Percentiles rank a stretch among this genome's conserved stretches.
Evolutionary conservation across 495 filamentous ascomycete genomes (phyloP).

Genomic region (Gamarada debralockiae): DNA sequence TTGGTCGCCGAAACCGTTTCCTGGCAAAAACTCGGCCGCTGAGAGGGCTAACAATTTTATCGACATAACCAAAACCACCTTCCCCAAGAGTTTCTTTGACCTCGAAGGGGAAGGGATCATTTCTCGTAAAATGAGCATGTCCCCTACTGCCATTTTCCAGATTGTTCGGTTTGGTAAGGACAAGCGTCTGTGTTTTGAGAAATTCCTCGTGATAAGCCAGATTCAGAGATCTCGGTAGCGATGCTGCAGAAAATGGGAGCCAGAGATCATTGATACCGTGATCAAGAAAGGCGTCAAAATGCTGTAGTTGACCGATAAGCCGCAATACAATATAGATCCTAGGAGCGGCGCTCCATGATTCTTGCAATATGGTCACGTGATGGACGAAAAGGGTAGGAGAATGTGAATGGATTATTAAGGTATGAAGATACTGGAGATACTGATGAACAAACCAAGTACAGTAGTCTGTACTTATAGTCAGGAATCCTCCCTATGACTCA

Average conservation of each 20-base stretch:
- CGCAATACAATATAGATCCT: constrained; percentile 15
- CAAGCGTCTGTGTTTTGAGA: not conserved
- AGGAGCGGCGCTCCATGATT: constrained; percentile 4
- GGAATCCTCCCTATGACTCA: too few species aligned
- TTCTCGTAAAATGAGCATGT: constrained; percentile 5
- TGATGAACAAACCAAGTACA: too few species aligned
- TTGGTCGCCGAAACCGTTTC: constrained; percentile 1
- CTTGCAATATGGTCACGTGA: too few species aligned
- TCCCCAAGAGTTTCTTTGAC: constrained; percentile 5
- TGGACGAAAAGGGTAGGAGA: too few species aligned
- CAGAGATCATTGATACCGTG: constrained; percentile 6
- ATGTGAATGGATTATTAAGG: too few species aligned
- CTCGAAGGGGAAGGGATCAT: constrained; percentile 4
- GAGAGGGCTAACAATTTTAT: constrained; percentile 10
- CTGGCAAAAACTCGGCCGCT: constrained; percentile 7
- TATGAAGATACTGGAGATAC: too few species aligned
- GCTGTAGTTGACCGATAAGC: constrained; percentile 5
- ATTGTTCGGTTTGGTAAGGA: constrained; percentile 6
- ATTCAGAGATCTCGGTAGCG: constrained; percentile 2
- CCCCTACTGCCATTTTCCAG: constrained; percentile 11
- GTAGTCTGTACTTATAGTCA: too few species aligned
- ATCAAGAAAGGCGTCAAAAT: constrained; percentile 9
- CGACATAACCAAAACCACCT: constrained; percentile 8
- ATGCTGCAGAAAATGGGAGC: constrained; percentile 5
- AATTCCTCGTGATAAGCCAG: not conserved